Evolutionary conservation across 306 rosid species (phyloP), one percentile per base, ranked within the genome.

Genomic region (Coriaria nepalensis): DNA sequence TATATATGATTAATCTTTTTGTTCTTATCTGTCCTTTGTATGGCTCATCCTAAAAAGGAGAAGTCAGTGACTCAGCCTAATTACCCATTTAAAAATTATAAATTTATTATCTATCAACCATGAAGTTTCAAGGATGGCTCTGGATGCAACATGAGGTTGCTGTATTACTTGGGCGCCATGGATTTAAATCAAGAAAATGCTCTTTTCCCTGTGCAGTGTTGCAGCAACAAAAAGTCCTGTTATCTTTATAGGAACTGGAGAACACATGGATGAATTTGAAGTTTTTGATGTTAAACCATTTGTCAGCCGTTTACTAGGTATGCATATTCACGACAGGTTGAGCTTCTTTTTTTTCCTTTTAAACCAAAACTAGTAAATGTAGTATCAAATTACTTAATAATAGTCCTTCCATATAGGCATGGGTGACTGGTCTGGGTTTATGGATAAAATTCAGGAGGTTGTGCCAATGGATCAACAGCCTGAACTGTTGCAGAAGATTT

Each of bases 391-490:
- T 61, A 58, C 41, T 35, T 60, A 37, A 7, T 39, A 15, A 14
- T 53, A 8, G 41, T 47, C 57, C 66, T 60, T 57, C 52, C 41
- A 37, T 36, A 45, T 67, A 63, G 96, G 93, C 45, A 82, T 81
- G 96, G 93, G 96, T 57, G 93, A 86, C 61, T 72, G 66, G 81
- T 77, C 90, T 61, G 96, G 96, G 38, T 68, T 81, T 65, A 73
- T 74, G 86, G 88, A 86, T 72, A 86, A 86, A 71, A 79, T 82
- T 68, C 83, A 74, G 7, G 96, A 86, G 72, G 93, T 82, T 55
- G 93, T 86, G 66, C 96, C 96, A 0, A 82, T 77, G 90, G 96
- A 86, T 69, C 87, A 81, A 59, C 93, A 81, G 57, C 87, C 93
- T 11, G 85, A 86, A 62, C 93, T 85, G 45, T 66, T 85, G 40